Base-by-base conservation (phyloP, 768 basidiomycete species). In the Naematelia aurantialba region DNA sequence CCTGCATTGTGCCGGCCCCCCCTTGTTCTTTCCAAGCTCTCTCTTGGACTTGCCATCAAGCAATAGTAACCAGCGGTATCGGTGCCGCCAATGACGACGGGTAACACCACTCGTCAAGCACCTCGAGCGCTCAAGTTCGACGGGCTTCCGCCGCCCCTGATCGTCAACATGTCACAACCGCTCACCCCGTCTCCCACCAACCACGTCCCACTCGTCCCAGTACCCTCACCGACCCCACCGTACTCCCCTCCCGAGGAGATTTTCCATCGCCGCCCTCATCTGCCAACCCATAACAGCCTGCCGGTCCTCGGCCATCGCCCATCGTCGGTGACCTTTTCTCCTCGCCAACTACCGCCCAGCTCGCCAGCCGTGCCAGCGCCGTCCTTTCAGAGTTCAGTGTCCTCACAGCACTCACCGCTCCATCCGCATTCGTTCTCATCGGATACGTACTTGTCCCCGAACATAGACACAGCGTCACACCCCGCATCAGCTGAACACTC, bases 81-180 rank as follows among this genome's bases (percentile, higher is more conserved):
- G 34, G 34, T 8, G 8, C 34, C 34, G 34, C 34, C 8, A 39
- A 39, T 39, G 34, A 39, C 34, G 17, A 39, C 34, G 17, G 34
- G 34, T 17, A 39, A 17, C 17, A 39, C 34, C 8, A 39, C 34
- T 39, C 34, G 34, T 39, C 34, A 39, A 39, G 34, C 34, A 39
- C 8, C 34, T 8, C 8, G 34, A 39, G 34, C 34, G 34, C 34
- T 39, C 34, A 39, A 39, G 34, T 8, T 39, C 17, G 34, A 39
- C 8, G 34, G 34, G 34, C 34, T 39, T 39, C 34, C 34, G 17
- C 34, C 34, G 8, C 34, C 34, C 17, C 8, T 8, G 34, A 39
- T 39, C 8, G 34, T 39, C 34, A 39, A 39, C 59, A 55, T 60
- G 59, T 55, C 59, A n/a, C 46, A 60, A 24, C 59, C 53, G 12